Percentiles rank a stretch among this genome's conserved stretches.
These are phyloP conservation scores for Colletotrichum falcatum DNA, from an alignment of 2,329 filamentous ascomycete species.

Conservation along the genomic window DNA sequence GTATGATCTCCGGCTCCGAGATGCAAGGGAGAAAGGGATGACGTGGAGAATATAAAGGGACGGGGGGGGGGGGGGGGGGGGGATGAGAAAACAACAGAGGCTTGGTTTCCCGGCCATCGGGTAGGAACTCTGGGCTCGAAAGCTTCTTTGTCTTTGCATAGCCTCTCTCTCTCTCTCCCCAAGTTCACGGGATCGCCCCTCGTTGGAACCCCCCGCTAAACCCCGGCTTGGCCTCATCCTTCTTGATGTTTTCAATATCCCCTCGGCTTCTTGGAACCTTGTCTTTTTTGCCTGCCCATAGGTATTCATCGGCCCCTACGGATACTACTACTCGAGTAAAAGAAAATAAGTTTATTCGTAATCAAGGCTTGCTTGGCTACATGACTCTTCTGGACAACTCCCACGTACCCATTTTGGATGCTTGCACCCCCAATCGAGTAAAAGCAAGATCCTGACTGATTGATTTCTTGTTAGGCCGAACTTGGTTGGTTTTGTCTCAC, in stretches of 20 bases:
- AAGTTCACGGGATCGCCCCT: background rate
- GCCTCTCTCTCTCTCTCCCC: too few species aligned
- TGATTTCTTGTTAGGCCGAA: background rate
- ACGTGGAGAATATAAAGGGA: background rate
- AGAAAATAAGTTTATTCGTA: conserved; percentile 10
- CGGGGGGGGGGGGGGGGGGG: too few species aligned
- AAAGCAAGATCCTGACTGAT: background rate
- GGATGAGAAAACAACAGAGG: background rate
- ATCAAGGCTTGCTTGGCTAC: conserved; percentile 5
- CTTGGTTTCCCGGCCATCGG: background rate
- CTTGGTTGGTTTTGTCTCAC: background rate
- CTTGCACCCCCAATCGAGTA: background rate
- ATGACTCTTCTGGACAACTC: background rate
- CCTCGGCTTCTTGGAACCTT: too few species aligned
- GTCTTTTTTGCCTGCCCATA: conserved; percentile 15
- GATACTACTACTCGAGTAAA: too few species aligned
- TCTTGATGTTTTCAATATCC: background rate
- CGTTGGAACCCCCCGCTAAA: background rate
- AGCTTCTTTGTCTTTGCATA: background rate
- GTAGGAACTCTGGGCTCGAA: background rate
- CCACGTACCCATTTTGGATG: background rate
- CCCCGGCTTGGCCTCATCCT: conserved; percentile 20
- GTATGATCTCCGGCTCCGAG: background rate
- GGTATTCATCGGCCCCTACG: background rate
- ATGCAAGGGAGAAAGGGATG: background rate